Conservation (phyloP, 1,284 basidiomycete species). For the Lentinula novae-zelandiae region DNA sequence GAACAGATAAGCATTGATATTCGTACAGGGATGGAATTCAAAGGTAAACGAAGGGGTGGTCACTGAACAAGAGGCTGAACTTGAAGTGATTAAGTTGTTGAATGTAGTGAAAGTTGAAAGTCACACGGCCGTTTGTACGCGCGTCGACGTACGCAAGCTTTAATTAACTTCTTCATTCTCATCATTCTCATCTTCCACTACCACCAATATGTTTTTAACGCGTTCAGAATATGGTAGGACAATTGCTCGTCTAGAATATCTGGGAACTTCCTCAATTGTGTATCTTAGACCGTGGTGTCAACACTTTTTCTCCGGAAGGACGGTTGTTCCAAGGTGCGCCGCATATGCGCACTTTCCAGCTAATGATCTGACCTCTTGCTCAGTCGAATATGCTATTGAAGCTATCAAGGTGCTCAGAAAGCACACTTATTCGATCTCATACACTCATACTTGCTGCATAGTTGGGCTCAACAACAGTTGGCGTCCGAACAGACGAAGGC, state of each 20-base stretch:
- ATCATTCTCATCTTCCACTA: conserved; percentile 20
- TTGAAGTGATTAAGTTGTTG: too few relatives aligned
- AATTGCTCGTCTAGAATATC: not conserved
- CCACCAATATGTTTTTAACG: conserved; percentile 77
- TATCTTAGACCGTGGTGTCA: conserved; percentile 88
- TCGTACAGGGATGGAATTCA: not conserved
- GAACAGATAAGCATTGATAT: not conserved
- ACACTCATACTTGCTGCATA: conserved; percentile 28
- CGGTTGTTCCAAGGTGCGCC: conserved; percentile 83
- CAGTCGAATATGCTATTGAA: conserved; percentile 99
- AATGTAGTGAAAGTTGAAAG: not conserved
- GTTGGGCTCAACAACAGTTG: conserved; percentile 98
- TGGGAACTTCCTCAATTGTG: not conserved
- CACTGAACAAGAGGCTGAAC: not conserved
- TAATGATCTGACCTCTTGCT: conserved; percentile 4
- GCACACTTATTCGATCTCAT: conserved; percentile 6
- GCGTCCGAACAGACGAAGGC: conserved; percentile 83
- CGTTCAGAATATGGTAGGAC: conserved; percentile 85
- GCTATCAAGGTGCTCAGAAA: conserved; percentile 78
- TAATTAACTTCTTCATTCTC: not conserved
- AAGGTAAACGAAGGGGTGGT: not conserved
- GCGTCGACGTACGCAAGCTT: conserved; percentile 32
- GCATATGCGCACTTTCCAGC: not conserved
- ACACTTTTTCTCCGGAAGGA: conserved; percentile 98
- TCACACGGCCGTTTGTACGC: conserved; percentile 28